Evolutionary conservation across 2,329 filamentous ascomycete genomes (phyloP).

Genomic region (Trichoderma koningiopsis): DNA sequence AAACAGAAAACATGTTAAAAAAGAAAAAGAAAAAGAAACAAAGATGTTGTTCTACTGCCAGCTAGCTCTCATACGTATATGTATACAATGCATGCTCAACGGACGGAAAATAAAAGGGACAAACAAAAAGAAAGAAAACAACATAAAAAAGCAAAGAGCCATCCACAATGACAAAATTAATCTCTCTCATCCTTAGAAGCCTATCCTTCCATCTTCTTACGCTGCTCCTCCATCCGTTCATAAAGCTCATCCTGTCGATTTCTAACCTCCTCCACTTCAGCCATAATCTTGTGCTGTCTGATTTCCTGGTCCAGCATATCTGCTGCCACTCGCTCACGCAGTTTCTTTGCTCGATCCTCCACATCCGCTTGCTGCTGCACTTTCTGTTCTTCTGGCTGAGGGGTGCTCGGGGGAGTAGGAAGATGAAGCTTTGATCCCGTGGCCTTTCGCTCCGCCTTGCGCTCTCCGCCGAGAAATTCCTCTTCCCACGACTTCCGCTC

Average conservation of each 20-base stretch:
- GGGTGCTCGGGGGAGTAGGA: no score
- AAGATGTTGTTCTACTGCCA: neutral
- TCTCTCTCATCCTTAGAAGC: neutral
- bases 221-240: neutral
- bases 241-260: neutral
- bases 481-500: neutral
- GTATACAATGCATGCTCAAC: no score
- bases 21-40: neutral
- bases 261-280: neutral
- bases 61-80: neutral
- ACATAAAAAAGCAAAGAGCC: no score
- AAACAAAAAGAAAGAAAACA: neutral
- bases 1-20: no score
- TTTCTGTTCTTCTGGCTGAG: neutral
- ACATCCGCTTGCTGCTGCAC: no score
- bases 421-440: neutral
- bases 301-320: neutral
- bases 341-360: neutral
- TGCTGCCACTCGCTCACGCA: neutral
- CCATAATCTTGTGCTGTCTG: neutral
- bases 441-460: neutral
- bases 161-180: no score
- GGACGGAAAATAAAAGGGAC: no score
- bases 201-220: neutral
- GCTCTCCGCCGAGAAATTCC: neutral